phyloP scores from a whole-genome alignment of 495 filamentous ascomycete species.

The Penicillium psychrofluorescens region DNA sequence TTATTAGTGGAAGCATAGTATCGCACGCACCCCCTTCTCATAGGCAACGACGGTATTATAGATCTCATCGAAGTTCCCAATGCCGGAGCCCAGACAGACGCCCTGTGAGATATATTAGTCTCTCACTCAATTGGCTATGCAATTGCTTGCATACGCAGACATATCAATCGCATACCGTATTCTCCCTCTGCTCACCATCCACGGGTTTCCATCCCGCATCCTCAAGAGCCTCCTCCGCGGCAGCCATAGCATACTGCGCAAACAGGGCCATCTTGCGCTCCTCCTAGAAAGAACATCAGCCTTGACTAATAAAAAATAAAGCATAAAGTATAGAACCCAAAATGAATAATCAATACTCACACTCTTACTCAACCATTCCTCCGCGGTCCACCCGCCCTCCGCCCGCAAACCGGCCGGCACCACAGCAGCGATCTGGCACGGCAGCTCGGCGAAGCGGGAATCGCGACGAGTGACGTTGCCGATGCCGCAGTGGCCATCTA shows the following conservation, averaged over 20 bases:
- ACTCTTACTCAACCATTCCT: constrained; percentile 65
- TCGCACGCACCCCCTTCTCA: constrained; percentile 56
- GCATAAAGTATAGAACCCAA: background rate
- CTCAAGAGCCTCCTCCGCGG: constrained; percentile 75
- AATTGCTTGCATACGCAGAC: background rate
- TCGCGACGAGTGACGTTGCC: constrained; percentile 56
- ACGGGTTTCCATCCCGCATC: constrained; percentile 76
- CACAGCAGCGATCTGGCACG: constrained; percentile 76
- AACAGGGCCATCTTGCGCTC: constrained; percentile 86
- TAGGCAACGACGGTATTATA: constrained; percentile 75
- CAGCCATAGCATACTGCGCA: constrained; percentile 83
- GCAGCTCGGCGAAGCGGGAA: constrained; percentile 57
- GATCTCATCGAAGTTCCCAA: constrained; percentile 86
- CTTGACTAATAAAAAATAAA: background rate
- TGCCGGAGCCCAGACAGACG: constrained; percentile 91
- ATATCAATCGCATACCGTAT: constrained; percentile 44
- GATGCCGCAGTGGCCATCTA: constrained; percentile 75
- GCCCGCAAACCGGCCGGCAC: constrained; percentile 56
- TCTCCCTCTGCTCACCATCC: constrained; percentile 53
- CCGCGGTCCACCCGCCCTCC: constrained; percentile 60
- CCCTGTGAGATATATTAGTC: constrained; percentile 40
- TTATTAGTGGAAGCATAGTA: background rate
- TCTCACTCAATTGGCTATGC: background rate
- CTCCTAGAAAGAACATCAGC: constrained; percentile 37
- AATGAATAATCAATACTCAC: constrained; percentile 22